Base-by-base conservation (phyloP, 2,329 filamentous ascomycete genomes). In the Nemania diffusa region DNA sequence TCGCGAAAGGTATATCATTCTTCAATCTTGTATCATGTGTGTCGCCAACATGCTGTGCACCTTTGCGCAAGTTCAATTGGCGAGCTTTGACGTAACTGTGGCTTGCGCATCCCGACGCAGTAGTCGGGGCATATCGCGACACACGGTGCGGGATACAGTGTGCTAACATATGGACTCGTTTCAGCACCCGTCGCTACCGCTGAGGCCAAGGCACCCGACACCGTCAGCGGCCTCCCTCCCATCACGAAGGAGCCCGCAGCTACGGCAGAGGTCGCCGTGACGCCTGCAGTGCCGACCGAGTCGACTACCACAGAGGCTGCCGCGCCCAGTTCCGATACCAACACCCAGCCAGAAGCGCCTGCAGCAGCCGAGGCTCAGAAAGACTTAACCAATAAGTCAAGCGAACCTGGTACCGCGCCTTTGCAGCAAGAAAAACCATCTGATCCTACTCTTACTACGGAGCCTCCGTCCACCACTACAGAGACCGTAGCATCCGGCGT, bases 1-100 rank as follows among this genome's bases (percentile, higher is more conserved):
- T 75, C 72, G 71, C 74, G 26, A 76, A 78, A 77, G 76, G 77
- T 78, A 77, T 64, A 67, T 42, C 26, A 53, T 55, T 52, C 57
- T 65, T 64, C 48, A 40, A 55, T 64, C 62, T 63, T 59, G 68
- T 46, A 60, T 50, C 37, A 29, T 46, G 46, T 52, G 62, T 55
- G 50, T 63, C 61, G 51, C 64, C 61, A 22, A 65, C 26, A 65
- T 69, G 13, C 27, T 65, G 61, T 67, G 61, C 65, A 67, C 51
- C 58, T 64, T 69, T 63, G 50, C 68, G 55, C 70, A 60, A 27
- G 13, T 44, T 62, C 60, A 58, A 63, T 69, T 58, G 61, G 61
- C 65, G n/a, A 34, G 27, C 27, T 42, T 53, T 22, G 59, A 29
- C 29, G 67, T 48, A 64, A 56, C 52, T 65, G 69, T 67, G 67